phyloP scores from a whole-genome alignment of 768 basidiomycete species.

The Mycena belliarum region DNA sequence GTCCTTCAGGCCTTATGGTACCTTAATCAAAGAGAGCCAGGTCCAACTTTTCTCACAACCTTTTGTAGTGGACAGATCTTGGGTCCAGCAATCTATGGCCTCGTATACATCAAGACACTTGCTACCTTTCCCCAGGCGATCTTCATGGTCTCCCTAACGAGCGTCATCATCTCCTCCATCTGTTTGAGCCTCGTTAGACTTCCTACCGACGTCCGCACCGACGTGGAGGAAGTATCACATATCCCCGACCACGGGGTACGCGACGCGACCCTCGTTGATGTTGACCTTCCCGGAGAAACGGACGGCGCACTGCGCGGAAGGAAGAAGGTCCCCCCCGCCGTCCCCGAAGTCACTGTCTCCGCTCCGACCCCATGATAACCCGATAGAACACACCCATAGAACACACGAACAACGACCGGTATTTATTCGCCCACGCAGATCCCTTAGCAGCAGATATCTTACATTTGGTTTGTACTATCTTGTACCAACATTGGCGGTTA shows the following conservation, averaged over 20 bases:
- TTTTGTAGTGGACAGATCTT: slow-evolving; percentile 44
- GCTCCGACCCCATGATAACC: slow-evolving; percentile 5
- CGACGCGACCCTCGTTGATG: slow-evolving; percentile 18
- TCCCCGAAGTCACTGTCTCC: slow-evolving; percentile 7
- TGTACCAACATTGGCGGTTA: neutral
- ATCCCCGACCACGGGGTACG: slow-evolving; percentile 15
- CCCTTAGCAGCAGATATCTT: neutral
- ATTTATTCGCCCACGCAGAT: neutral
- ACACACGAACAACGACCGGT: neutral
- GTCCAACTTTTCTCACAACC: neutral
- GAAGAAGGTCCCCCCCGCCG: neutral
- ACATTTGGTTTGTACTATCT: neutral
- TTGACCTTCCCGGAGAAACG: neutral
- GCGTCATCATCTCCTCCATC: slow-evolving; percentile 10
- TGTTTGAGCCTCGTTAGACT: slow-evolving; percentile 20
- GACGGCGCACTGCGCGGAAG: neutral
- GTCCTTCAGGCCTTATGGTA: slow-evolving; percentile 56
- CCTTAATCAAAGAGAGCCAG: neutral
- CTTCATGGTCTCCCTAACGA: slow-evolving; percentile 30
- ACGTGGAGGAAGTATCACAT: slow-evolving; percentile 13
- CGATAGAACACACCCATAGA: neutral
- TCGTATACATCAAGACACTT: slow-evolving; percentile 55
- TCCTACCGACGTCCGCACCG: slow-evolving; percentile 2
- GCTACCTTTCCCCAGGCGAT: slow-evolving; percentile 53
- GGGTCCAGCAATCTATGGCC: slow-evolving; percentile 55